Conservation (phyloP, 163 green algal genomes). For the Chloromonas sp. region DNA sequence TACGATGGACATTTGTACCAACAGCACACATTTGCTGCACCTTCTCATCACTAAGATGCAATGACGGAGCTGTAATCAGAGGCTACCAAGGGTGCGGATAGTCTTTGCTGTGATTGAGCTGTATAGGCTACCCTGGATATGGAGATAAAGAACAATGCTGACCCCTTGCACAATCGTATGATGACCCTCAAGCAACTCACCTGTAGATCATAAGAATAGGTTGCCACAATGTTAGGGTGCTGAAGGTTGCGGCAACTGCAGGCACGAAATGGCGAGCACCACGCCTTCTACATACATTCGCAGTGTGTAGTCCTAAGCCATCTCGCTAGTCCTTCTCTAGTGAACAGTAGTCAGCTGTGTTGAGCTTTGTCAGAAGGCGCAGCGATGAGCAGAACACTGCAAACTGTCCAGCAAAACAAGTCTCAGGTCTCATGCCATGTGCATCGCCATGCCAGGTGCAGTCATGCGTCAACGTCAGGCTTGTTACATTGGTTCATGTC, state of each 20-base stretch:
- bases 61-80: too few species aligned
- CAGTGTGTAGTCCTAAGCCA: neutral
- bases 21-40: too few species aligned
- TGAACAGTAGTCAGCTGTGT: neutral
- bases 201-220: slow-evolving; percentile 22
- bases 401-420: neutral
- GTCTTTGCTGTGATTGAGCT: too few species aligned
- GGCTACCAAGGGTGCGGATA: too few species aligned
- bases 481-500: neutral
- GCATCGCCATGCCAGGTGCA: neutral
- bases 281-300: neutral
- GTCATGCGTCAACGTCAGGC: neutral
- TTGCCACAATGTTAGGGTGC: slow-evolving; percentile 28
- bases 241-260: slow-evolving; percentile 12
- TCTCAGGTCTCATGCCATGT: too few species aligned
- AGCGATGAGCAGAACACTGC: neutral
- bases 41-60: too few species aligned
- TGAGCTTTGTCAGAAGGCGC: neutral
- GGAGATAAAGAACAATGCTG: neutral
- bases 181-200: neutral
- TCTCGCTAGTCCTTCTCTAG: too few species aligned
- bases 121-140: too few species aligned
- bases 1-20: too few species aligned
- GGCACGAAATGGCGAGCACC: neutral
- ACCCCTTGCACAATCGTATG: neutral